These are phyloP conservation scores for Nannizziopsis barbatae DNA, from an alignment of 2,329 filamentous ascomycete genomes.

Conservation along the genomic window DNA sequence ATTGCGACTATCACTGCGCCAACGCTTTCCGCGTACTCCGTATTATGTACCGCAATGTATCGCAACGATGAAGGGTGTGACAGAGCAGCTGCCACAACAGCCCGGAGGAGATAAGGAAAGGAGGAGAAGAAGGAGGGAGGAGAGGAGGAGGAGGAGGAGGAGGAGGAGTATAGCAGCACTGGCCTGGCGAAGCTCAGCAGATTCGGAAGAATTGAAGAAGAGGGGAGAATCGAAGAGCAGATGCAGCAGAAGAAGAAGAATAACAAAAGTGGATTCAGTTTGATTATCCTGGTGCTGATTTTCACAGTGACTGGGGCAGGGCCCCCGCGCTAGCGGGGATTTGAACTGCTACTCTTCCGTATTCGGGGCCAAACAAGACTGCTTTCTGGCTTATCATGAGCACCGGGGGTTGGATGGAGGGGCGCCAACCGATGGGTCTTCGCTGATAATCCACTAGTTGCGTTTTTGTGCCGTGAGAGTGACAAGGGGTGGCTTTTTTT, in stretches of 20 bases:
- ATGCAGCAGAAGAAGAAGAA: constrained; percentile 10
- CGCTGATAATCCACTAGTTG: neutral
- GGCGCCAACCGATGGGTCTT: constrained; percentile 1
- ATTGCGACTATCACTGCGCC: neutral
- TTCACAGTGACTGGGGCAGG: neutral
- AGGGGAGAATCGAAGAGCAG: constrained; percentile 9
- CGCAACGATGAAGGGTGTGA: constrained; percentile 1
- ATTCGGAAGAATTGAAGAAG: neutral
- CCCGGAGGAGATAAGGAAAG: neutral
- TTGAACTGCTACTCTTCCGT: constrained; percentile 3
- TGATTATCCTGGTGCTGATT: neutral
- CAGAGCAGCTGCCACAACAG: constrained; percentile 5
- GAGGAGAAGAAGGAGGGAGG: neutral
- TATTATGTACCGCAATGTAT: neutral
- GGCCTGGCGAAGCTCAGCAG: neutral
- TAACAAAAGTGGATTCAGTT: neutral
- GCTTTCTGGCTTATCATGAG: neutral
- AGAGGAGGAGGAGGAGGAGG: neutral
- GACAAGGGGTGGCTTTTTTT: neutral
- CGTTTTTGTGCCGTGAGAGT: constrained; percentile 1
- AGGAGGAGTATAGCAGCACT: neutral
- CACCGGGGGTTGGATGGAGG: neutral
- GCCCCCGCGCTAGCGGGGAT: constrained; percentile 12
- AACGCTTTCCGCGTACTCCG: too few species aligned
- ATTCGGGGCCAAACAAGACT: constrained; percentile 5